Conservation (phyloP, 345 rosid genomes). For the Boechera stricta region DNA sequence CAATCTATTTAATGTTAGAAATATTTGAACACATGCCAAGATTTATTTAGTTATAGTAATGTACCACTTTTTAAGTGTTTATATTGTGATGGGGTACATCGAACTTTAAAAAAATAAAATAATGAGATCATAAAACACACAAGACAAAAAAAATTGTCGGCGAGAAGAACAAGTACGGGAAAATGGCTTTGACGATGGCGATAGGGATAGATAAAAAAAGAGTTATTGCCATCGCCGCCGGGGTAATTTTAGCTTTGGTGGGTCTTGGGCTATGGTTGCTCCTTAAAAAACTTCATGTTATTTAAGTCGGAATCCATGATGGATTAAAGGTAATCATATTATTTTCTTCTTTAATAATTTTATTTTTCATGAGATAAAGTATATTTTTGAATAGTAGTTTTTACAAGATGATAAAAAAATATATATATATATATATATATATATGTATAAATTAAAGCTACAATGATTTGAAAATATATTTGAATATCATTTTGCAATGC, state of each 20-base stretch:
- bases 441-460: not conserved
- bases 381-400: not conserved
- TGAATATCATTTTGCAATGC: not conserved
- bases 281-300: not conserved
- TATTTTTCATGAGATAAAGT: not conserved
- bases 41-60: not conserved
- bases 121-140: too few relatives aligned
- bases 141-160: too few relatives aligned
- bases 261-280: not conserved
- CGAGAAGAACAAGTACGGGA: not conserved
- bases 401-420: not conserved
- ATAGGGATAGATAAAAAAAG: not conserved
- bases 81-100: not conserved
- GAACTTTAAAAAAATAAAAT: not conserved
- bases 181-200: not conserved
- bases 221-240: not conserved
- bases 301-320: not conserved
- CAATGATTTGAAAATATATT: not conserved
- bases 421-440: too few relatives aligned
- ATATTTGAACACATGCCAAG: not conserved
- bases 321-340: not conserved
- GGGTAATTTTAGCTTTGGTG: not conserved
- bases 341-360: not conserved
- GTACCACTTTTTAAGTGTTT: not conserved
- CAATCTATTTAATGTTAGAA: not conserved